phyloP scores from a whole-genome alignment of 75 land plant species.

The Isoetes taiwanensis region DNA sequence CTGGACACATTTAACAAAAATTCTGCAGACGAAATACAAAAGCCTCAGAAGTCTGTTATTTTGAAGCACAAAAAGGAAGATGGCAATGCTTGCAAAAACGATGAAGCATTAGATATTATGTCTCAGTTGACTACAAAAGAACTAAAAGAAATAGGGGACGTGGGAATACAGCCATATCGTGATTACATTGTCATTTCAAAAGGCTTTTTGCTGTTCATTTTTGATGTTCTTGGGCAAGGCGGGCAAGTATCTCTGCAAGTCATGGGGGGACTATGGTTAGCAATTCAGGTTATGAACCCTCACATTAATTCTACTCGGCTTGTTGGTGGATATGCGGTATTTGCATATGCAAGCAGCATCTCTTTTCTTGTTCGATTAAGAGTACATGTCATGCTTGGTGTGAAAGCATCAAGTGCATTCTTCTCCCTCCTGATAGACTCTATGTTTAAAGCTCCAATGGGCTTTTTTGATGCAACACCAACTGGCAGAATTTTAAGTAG shows the following conservation, averaged over 20 bases:
- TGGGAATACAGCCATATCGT: not conserved
- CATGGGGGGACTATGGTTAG: not conserved
- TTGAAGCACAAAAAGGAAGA: not conserved
- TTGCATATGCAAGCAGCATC: not conserved
- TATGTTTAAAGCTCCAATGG: not conserved
- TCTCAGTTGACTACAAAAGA: not conserved
- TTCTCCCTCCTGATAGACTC: not conserved
- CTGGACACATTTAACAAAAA: not conserved
- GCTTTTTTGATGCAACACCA: slow-evolving; percentile 6
- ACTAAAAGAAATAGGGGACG: not conserved
- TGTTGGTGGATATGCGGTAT: not conserved
- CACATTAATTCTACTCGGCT: not conserved
- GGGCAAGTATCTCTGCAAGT: not conserved
- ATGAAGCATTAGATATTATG: not conserved
- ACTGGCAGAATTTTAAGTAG: slow-evolving; percentile 1
- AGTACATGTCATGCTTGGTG: not conserved
- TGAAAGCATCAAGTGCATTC: slow-evolving; percentile 1
- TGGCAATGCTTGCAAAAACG: not conserved
- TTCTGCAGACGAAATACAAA: too few species aligned
- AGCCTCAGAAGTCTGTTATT: too few species aligned
- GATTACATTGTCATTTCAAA: not conserved
- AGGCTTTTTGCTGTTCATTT: not conserved
- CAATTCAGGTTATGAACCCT: not conserved
- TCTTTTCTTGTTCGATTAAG: not conserved
- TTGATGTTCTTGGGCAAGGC: not conserved